These are phyloP conservation scores for Cutaneotrichosporon cutaneum DNA, from an alignment of 1,284 basidiomycete genomes.

Conservation along the genomic window DNA sequence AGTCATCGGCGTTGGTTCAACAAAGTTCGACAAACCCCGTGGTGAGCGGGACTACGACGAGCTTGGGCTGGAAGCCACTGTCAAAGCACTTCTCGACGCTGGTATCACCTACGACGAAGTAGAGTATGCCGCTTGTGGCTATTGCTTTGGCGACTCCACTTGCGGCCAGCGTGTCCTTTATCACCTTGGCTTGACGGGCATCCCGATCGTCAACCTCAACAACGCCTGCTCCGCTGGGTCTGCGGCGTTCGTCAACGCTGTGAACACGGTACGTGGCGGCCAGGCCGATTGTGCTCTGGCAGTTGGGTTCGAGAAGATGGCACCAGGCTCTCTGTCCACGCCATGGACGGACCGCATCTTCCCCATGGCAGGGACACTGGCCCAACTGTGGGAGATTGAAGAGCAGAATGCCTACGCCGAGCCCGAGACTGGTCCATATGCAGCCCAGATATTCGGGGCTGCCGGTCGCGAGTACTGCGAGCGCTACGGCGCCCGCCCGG, in stretches of 20 bases:
- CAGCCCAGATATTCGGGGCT: slow-evolving; percentile 23
- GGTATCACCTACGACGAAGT: slow-evolving; percentile 23
- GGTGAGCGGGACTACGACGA: slow-evolving; percentile 24
- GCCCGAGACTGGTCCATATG: slow-evolving; percentile 19
- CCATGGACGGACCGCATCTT: slow-evolving; percentile 20
- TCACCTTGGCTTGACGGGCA: slow-evolving; percentile 28
- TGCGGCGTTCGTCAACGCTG: slow-evolving; percentile 19
- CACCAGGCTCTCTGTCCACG: slow-evolving; percentile 22
- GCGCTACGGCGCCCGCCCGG: slow-evolving; percentile 20
- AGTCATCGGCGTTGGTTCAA: slow-evolving; percentile 28
- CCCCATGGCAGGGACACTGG: slow-evolving; percentile 19
- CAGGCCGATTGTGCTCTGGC: slow-evolving; percentile 26
- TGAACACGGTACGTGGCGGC: slow-evolving; percentile 16
- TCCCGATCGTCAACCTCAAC: slow-evolving; percentile 27
- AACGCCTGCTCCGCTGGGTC: slow-evolving; percentile 28
- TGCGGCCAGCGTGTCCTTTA: slow-evolving; percentile 28
- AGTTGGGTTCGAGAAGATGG: slow-evolving; percentile 27
- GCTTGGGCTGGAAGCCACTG: slow-evolving; percentile 23
- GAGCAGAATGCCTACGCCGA: slow-evolving; percentile 18
- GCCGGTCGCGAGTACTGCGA: slow-evolving; percentile 25
- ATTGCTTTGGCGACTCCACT: slow-evolving; percentile 25
- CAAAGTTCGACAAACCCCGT: slow-evolving; percentile 30
- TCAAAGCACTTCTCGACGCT: slow-evolving; percentile 26
- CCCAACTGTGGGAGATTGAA: slow-evolving; percentile 20
- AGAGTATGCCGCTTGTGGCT: slow-evolving; percentile 21